A percentile compares a stretch with the other conserved stretches of the same genome.
phyloP scores from a whole-genome alignment of 2,329 filamentous ascomycete genomes.

The Coleophoma eucalyptorum region DNA sequence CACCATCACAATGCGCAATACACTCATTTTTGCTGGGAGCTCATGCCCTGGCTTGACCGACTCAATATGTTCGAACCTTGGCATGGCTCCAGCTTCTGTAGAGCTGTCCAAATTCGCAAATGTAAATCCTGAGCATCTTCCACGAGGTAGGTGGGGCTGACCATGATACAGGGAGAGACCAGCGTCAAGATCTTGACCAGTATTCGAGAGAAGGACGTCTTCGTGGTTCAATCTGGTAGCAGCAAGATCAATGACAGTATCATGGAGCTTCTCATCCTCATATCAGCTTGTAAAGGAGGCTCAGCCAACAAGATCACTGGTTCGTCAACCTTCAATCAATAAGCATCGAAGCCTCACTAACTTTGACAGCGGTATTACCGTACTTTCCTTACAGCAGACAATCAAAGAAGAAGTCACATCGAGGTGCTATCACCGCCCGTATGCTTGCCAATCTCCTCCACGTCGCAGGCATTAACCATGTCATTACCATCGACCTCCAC shows the following conservation, averaged over 20 bases:
- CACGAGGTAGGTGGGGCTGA: constrained; percentile 22
- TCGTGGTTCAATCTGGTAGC: constrained; percentile 96
- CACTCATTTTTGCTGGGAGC: constrained; percentile 64
- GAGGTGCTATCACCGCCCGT: constrained; percentile 91
- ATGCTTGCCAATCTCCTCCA: constrained; percentile 95
- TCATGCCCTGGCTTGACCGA: constrained; percentile 61
- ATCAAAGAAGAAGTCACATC: constrained; percentile 98
- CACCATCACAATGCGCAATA: constrained; percentile 52
- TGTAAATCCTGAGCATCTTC: constrained; percentile 41
- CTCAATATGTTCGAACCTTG: constrained; percentile 66
- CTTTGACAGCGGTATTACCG: constrained; percentile 67
- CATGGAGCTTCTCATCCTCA: constrained; percentile 99
- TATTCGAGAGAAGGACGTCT: constrained; percentile 97
- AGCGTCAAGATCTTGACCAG: constrained; percentile 66
- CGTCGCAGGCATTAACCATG: constrained; percentile 93
- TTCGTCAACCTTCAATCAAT: constrained; percentile 38
- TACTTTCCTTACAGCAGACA: constrained; percentile 99
- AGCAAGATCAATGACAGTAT: constrained; percentile 96
- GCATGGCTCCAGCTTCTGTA: constrained; percentile 59
- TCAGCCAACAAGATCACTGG: constrained; percentile 96
- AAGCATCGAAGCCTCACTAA: constrained; percentile 10
- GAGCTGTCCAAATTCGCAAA: constrained; percentile 70
- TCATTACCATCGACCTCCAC: constrained; percentile 96
- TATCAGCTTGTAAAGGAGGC: constrained; percentile 95
- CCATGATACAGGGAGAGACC: constrained; percentile 55